Base-by-base conservation (phyloP, 2,329 filamentous ascomycete genomes). In the Ceratocystis cubensis region DNA sequence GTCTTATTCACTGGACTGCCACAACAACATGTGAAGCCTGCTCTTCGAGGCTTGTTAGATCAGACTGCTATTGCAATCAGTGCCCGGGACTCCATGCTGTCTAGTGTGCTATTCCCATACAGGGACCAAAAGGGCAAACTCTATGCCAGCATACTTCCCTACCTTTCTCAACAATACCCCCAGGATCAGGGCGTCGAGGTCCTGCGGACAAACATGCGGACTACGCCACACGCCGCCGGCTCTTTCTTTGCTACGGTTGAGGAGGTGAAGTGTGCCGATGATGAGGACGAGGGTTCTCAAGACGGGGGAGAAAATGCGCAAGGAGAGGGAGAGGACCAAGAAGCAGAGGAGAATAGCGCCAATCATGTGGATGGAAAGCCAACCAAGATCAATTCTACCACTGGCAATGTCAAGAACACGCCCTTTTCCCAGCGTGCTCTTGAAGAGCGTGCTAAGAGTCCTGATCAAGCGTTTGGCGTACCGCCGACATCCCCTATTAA, bases 71-170 rank as follows among this genome's bases (percentile, higher is more conserved):
- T 96, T 66, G 77, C 96, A 25, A 82, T 80, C 4, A 80, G 81
- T 68, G 81, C 87, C 73, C 86, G 85, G 72, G 79, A 86, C 41
- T 87, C 88, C 53, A 89, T 96, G 82, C 73, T 94, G 10, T 85
- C 91, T 5, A 93, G 90, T 73, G 85, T 95, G 13, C 78, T 96
- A 68, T 91, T 94, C 74, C 89, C 91, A 0, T 84, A 86, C 74
- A 77, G 84, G 69, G 79, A 85, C 72, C 78, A 83, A 72, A 81
- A 85, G 73, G 82, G 86, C 53, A 79, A 84, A 69, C 82, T 84
- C 64, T 83, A 85, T 68, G 81, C 88, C 33, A 94, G 87, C 73
- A 87, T 96, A 61, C 76, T 96, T 61, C 92, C 93, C 0, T 88
- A 96, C 71, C 77, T 96, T 30, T 83, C 85, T 6, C 82, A 85